Percentiles rank a stretch among this genome's conserved stretches.
Evolutionary conservation across 768 basidiomycete species (phyloP).

Genomic region (Rossbeevera mucosa): DNA sequence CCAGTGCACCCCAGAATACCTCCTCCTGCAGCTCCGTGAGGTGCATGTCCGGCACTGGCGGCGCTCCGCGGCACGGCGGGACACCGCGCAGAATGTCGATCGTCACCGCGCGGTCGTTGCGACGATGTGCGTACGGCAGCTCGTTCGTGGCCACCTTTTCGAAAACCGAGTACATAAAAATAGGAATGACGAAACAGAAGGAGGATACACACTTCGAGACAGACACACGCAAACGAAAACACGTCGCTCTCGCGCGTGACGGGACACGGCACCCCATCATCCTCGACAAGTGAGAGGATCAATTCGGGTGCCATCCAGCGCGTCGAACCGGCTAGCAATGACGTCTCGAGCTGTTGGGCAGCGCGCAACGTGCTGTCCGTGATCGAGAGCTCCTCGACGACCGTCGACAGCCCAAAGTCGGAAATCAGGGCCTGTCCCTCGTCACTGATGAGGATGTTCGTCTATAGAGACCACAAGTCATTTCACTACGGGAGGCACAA

Average conservation of each 20-base stretch:
- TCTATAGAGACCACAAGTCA: slow-evolving; percentile 29
- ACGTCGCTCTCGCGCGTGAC: slow-evolving; percentile 54
- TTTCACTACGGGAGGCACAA: background rate
- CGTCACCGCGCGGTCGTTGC: slow-evolving; percentile 53
- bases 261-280: slow-evolving; percentile 37
- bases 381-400: slow-evolving; percentile 48
- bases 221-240: slow-evolving; percentile 57
- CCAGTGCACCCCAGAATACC: slow-evolving; percentile 42
- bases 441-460: slow-evolving; percentile 54
- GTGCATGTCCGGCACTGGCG: slow-evolving; percentile 14
- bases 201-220: slow-evolving; percentile 45
- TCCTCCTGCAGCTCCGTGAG: slow-evolving; percentile 23
- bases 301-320: slow-evolving; percentile 53
- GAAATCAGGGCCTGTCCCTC: slow-evolving; percentile 51
- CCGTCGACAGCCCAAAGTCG: slow-evolving; percentile 59
- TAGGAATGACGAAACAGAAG: background rate
- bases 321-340: slow-evolving; percentile 32
- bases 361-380: slow-evolving; percentile 20
- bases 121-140: slow-evolving; percentile 49
- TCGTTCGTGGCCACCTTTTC: slow-evolving; percentile 43
- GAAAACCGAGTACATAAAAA: background rate
- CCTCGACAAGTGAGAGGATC: slow-evolving; percentile 46
- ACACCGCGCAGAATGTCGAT: slow-evolving; percentile 52
- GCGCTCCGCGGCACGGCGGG: slow-evolving; percentile 38
- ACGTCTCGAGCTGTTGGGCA: slow-evolving; percentile 28